Base-by-base conservation (phyloP, 768 basidiomycete genomes). In the Lentinula detonsa region DNA sequence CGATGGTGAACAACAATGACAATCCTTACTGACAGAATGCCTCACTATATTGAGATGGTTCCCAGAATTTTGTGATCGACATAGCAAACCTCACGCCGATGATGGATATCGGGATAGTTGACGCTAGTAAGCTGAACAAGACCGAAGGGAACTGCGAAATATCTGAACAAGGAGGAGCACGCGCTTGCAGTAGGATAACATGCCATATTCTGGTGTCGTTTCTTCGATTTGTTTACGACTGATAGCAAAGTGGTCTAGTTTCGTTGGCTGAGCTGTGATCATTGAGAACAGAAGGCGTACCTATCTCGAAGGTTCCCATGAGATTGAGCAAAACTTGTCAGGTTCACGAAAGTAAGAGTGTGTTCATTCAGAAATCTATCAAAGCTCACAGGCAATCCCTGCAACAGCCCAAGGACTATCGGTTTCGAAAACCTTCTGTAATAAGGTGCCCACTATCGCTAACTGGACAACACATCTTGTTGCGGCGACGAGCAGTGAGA, bases 161-260 rank as follows among this genome's bases (percentile, higher is more conserved):
- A 18, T 4, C 39, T 43, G 40, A 45, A 40, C 23, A 23, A 8
- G 9, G 1, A 15, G 8, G 21, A 43, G 18, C 6, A 5, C 21
- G 40, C 28, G 33, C 4, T 15, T 16, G 1, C 16, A 40, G 43
- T 6, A 23, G 13, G 1, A 39, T 9, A 46, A 65, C 63, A 43
- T 66, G 88, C 92, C 90, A 95, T 95, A 61, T 88, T 73, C 18
- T 79, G 67, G 68, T 86, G 91, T 21, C 93, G 77, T 61, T 84
- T 81, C 66, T 87, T 85, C 4, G 88, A 83, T 70, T 91, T 93
- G 75, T 93, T 91, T 46, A 87, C 79, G 11, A 92, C 90, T 90
- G 21, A 6, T 13, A 13, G 8, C 8, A 57, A 33, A 21, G 16
- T 34, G 37, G 37, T 39, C 7, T 5, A 28, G 21, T 13, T 61